Base-by-base conservation (phyloP, 257 asterid genomes). In the Nicotiana otophora region DNA sequence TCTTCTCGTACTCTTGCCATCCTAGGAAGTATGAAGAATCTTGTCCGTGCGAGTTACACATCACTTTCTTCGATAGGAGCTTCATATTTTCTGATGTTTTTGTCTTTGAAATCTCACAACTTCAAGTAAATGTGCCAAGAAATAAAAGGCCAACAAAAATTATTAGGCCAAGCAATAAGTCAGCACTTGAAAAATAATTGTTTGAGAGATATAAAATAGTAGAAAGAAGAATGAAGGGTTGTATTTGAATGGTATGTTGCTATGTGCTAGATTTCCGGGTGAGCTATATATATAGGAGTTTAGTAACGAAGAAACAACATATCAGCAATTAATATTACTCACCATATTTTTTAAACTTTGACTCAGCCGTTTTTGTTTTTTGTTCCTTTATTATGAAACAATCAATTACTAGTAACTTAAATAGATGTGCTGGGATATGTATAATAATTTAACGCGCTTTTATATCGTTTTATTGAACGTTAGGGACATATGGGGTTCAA, bases 1-100 rank as follows among this genome's bases (percentile, higher is more conserved):
- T 86, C 48, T 88, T 88, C 89, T 88, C 87, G 42, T 88, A 88
- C 72, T 88, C 91, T 54, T 86, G 78, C 91, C 91, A 88, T 33
- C 91, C 89, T 34, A 84, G 78, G 83, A 88, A 88, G 68, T 86
- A 88, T 4, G 91, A 88, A 28, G 89, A 88, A 78, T 84, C 91
- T 70, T 88, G 91, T 54, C 91, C 91, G 51, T 88, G 91, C 9
- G 88, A 76, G 53, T 88, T 84, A 77, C 87, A 84, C 74, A 75
- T 86, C 74, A 82, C 88, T 80, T 86, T 86, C 58, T 75, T 84
- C 0, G 89, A 88, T 77, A 88, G 61, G 31, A 84, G 53, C 88
- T 80, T 82, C 88, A 82, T 81, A 20, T 67, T 77, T 36, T 19
- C 1, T 48, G 81, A 65, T 6, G 20, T 30, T 33, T 36, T 17